Base-by-base conservation (phyloP, 345 rosid species). In the Anastatica hierochuntica region DNA sequence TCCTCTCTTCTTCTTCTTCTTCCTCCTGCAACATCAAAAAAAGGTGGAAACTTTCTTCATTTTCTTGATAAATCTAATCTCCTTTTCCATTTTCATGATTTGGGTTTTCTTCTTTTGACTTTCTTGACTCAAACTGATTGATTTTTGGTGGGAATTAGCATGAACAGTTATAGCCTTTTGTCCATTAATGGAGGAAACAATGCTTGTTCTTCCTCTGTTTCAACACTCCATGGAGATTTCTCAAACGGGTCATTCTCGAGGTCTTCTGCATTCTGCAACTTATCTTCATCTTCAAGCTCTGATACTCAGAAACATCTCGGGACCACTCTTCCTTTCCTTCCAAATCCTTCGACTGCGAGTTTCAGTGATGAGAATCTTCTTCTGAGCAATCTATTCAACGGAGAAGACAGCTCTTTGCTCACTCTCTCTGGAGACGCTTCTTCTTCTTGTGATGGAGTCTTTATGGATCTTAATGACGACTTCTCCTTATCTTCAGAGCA, bases 251-350 rank as follows among this genome's bases (percentile, higher is more conserved):
- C 81, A 45, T 79, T 72, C 66, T 78, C 81, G 26, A 73, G 80
- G 8, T 75, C 89, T 46, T 81, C 95, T 16, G 67, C 63, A 13
- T 84, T 81, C 72, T 84, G 94, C 43, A 81, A 76, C 59, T 63
- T 61, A 35, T 84, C 94, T 13, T 79, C 94, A 31, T 84, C 88
- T 5, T 77, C 80, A 21, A 69, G 70, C 59, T 73, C 88, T n/a
- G 80, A 77, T 63, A 68, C 77, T 39, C 74, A 60, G 17, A 49
- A 49, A 31, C 81, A 71, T 39, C 77, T 76, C 9, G 71, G 79
- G 41, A 77, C 73, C 68, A 38, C 35, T 53, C 71, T 81, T 48
- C 94, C 88, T 16, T 81, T 84, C 60, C 88, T 84, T 59, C 88
- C 85, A 5, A 79, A 74, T 62, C 84, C 84, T 53, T 52, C 73